Evolutionary conservation across 495 filamentous ascomycete genomes (phyloP), one percentile per base, ranked within the genome.

Genomic region (Xylaria bambusicola): DNA sequence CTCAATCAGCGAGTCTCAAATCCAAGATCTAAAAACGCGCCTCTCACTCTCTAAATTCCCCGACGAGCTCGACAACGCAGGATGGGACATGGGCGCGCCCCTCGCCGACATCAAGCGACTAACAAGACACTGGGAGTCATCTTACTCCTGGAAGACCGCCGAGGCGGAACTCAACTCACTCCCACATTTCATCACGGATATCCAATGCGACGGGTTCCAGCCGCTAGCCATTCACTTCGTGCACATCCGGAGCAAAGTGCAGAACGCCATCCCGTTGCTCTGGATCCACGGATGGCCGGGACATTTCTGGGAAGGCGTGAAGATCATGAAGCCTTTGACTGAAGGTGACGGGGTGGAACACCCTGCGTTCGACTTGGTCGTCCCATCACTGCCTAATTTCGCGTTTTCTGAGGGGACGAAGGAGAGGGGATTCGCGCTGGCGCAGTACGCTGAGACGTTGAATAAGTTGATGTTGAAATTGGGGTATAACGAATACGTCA

Each of bases 211-310:
- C 2, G 77, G 74, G 1, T 78, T 76, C 53, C 73, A 72, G 26
- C 69, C 77, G 10, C 57, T 85, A 6, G 74, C 79, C 27, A 77
- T 81, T 13, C 79, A 81, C 52, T 81, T 81, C 56, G 66, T 85
- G 36, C 83, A 88, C 67, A 77, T 86, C 56, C 75, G 69, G 26
- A 82, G 79, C 52, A 60, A 64, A 6, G 73, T 70, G n/a, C 58
- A 74, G 17, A 73, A 73, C 35, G 82, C 82, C 0, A 77, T 87
- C 45, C 84, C 84, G 0, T 62, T 87, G 38, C 67, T 87, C 7
- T 85, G 85, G 58, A 65, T 81, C 18, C 84, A 87, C 66, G 84
- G 84, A 23, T 87, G 85, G 86, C 87, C 87, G 3, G 87, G 88
- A 1, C 83, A 77, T 52, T 90, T 90, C 66, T 62, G 87, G 44